Conservation (phyloP, 2,329 filamentous ascomycete species). For the Aspergillus uvarum region DNA sequence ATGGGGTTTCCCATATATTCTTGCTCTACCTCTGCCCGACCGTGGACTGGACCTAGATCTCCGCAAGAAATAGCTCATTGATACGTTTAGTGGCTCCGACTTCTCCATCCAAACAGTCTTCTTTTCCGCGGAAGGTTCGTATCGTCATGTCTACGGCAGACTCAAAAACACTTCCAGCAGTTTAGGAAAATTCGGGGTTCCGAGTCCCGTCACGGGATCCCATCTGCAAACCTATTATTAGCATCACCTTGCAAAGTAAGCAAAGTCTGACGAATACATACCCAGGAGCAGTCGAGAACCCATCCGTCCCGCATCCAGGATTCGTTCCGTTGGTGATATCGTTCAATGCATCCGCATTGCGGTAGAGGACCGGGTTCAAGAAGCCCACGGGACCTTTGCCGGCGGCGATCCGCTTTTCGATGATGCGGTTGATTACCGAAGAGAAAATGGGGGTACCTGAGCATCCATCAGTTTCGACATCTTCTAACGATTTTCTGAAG, state of each 20-base stretch:
- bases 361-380: slow-evolving; percentile 8
- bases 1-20: too few relatives aligned
- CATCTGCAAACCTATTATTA: not conserved
- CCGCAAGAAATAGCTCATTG: too few relatives aligned
- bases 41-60: too few relatives aligned
- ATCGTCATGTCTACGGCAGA: not conserved
- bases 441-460: slow-evolving; percentile 10
- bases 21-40: too few relatives aligned
- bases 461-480: not conserved
- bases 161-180: slow-evolving; percentile 7
- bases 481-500: not conserved
- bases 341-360: slow-evolving; percentile 3
- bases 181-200: slow-evolving; percentile 9
- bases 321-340: slow-evolving; percentile 10
- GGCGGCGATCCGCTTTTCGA: slow-evolving; percentile 7
- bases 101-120: too few relatives aligned
- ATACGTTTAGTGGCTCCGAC: too few relatives aligned
- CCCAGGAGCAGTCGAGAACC: slow-evolving; percentile 9
- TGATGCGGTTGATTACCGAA: slow-evolving; percentile 11
- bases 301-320: slow-evolving; percentile 7
- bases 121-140: too few relatives aligned
- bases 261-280: not conserved
- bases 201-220: slow-evolving; percentile 7
- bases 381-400: slow-evolving; percentile 9
- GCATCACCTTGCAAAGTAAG: not conserved